phyloP scores from a whole-genome alignment of 768 basidiomycete species.

The Melanogaster broomeanus region DNA sequence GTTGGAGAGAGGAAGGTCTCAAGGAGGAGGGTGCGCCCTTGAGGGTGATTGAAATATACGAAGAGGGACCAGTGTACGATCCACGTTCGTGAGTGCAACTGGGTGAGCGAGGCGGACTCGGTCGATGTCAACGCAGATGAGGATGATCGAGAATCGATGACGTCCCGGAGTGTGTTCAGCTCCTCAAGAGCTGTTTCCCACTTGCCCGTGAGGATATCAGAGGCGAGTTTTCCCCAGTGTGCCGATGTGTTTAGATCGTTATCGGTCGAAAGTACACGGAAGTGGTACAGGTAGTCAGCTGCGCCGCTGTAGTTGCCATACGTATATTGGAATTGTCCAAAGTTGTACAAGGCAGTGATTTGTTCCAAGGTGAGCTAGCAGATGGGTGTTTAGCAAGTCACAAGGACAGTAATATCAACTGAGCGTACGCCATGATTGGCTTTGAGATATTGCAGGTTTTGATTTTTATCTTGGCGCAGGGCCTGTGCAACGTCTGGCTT shows the following conservation, averaged over 20 bases:
- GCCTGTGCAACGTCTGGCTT: conserved; percentile 95
- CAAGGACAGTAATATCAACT: neutral
- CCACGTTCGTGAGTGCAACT: conserved; percentile 95
- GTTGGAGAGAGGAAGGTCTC: conserved; percentile 96
- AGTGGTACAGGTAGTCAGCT: conserved; percentile 98
- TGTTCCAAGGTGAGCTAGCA: conserved; percentile 88
- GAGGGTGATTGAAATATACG: conserved; percentile 96
- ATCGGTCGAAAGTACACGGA: conserved; percentile 95
- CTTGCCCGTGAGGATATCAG: conserved; percentile 91
- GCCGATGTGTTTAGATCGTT: conserved; percentile 92
- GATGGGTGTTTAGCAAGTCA: conserved; percentile 1
- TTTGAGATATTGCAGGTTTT: conserved; percentile 92
- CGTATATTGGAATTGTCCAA: conserved; percentile 99
- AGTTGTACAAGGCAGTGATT: conserved; percentile 95
- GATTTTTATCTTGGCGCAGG: conserved; percentile 93
- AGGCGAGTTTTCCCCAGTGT: conserved; percentile 98
- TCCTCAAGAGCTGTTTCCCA: conserved; percentile 97
- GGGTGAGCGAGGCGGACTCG: conserved; percentile 73
- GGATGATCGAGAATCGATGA: conserved; percentile 79
- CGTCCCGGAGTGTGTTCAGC: conserved; percentile 91
- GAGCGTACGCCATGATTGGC: conserved; percentile 82
- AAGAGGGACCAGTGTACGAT: conserved; percentile 97
- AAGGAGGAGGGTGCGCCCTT: conserved; percentile 88
- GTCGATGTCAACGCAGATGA: conserved; percentile 48
- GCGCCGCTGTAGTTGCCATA: conserved; percentile 96